A percentile compares a stretch with the other conserved stretches of the same genome.
phyloP scores from a whole-genome alignment of 2,329 filamentous ascomycete species.

The Epichloe uncinata region DNA sequence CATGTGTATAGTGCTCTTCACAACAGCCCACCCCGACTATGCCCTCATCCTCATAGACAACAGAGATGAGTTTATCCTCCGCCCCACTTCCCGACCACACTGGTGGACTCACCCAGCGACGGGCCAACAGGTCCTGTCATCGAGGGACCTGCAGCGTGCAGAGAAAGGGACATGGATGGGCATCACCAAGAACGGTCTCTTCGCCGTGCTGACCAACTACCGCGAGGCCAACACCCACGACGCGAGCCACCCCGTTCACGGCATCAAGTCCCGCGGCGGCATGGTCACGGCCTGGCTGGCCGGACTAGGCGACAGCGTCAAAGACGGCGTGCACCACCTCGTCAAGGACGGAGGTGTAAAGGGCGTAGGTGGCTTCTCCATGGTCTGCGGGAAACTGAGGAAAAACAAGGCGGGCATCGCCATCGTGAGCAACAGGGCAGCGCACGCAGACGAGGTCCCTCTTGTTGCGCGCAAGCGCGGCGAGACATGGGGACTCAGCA shows the following conservation, averaged over 20 bases:
- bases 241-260: constrained; percentile 37
- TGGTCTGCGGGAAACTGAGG: constrained; percentile 49
- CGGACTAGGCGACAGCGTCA: constrained; percentile 30
- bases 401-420: constrained; percentile 38
- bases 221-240: constrained; percentile 40
- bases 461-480: constrained; percentile 40
- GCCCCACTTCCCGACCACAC: constrained; percentile 49
- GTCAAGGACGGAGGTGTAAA: constrained; percentile 39
- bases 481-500: constrained; percentile 47
- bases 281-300: constrained; percentile 52
- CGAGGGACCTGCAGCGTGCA: constrained; percentile 46
- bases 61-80: constrained; percentile 58
- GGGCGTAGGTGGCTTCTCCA: constrained; percentile 52
- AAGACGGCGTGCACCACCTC: constrained; percentile 37
- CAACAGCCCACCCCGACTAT: constrained; percentile 63
- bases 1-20: constrained; percentile 70
- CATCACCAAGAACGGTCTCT: constrained; percentile 42
- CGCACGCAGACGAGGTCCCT: constrained; percentile 39
- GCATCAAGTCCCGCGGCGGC: constrained; percentile 43
- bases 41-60: constrained; percentile 66
- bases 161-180: constrained; percentile 56
- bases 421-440: constrained; percentile 49
- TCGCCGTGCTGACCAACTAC: constrained; percentile 56
- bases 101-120: constrained; percentile 43
- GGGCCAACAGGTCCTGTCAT: constrained; percentile 38